Evolutionary conservation across 2,329 filamentous ascomycete genomes (phyloP), one percentile per base, ranked within the genome.

Genomic region (Fusarium sp.): DNA sequence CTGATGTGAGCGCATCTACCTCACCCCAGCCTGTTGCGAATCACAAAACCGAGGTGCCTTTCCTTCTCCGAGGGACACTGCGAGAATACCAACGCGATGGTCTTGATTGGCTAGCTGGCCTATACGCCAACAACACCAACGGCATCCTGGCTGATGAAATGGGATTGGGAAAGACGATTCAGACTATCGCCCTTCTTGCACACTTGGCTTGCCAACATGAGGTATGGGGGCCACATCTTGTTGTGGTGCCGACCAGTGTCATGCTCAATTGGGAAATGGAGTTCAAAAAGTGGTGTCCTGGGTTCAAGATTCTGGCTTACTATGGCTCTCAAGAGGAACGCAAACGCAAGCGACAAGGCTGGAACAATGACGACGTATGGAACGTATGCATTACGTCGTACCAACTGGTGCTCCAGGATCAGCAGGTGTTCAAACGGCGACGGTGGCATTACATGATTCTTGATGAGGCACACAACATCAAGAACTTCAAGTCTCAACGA

Each of bases 221-320:
- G 78, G 91, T 97, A 6, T 99, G 96, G 97, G 96, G 97, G 0
- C 95, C 96, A 1, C 96, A 99, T 85, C 86, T 99, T 27, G 94
- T 99, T 57, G 93, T 99, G 69, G 96, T 99, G 2, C 96, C 96
- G 2, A 99, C 96, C 3, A 98, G 95, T 82, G 97, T 99, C 57
- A 98, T 99, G 88, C 90, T 99, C 73, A 99, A 99, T 80, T 99
- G 96, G 96, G 97, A 99, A 82, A 98, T 98, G 93, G 96, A 99
- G 83, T 99, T 99, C 88, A 98, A 98, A 80, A 99, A 99, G 81
- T 99, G 96, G 91, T 94, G 95, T 66, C 96, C 97, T 4, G 96
- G 96, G 0, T 99, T 99, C 87, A 98, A 98, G 81, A 97, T 99
- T 64, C 87, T 99, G 67, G 96, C 95, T 0, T 99, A 99, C 84